A percentile compares a stretch with the other conserved stretches of the same genome.
Conservation (phyloP, 2,329 filamentous ascomycete species). For the Pseudogymnoascus destructans region DNA sequence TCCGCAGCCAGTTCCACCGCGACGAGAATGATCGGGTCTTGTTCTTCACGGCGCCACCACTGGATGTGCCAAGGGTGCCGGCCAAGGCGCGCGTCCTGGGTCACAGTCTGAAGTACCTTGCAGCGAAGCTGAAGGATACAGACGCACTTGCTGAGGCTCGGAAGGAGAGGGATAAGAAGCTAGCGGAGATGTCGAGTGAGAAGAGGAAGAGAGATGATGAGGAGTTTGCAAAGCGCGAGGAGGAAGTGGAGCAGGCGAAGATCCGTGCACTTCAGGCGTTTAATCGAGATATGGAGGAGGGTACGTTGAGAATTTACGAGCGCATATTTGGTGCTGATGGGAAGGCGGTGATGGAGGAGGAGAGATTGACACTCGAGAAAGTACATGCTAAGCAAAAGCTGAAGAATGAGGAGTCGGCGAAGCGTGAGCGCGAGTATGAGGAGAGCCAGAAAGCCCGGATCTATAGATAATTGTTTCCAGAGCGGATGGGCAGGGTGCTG, state of each 20-base stretch:
- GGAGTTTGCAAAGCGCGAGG: conserved; percentile 21
- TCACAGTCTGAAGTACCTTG: conserved; percentile 38
- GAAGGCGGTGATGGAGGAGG: conserved; percentile 18
- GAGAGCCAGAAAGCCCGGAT: not conserved
- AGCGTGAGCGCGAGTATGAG: not conserved
- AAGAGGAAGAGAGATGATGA: conserved; percentile 28
- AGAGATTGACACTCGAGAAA: conserved; percentile 3
- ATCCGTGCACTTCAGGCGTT: conserved; percentile 19
- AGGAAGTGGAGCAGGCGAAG: conserved; percentile 21
- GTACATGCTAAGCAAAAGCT: not conserved
- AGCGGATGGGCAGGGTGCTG: not conserved
- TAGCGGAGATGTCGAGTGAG: conserved; percentile 19
- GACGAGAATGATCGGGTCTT: conserved; percentile 52
- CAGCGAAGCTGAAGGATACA: conserved; percentile 28
- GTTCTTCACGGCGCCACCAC: conserved; percentile 54
- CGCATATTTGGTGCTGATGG: conserved; percentile 21
- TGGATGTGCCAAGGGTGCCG: conserved; percentile 31
- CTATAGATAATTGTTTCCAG: not conserved
- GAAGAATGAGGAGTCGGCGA: not conserved
- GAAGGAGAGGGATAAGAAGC: conserved; percentile 24
- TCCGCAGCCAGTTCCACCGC: conserved; percentile 52
- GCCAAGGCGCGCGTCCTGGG: conserved; percentile 26
- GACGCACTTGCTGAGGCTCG: not conserved
- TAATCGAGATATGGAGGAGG: conserved; percentile 18
- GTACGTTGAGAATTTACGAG: conserved; percentile 22